Conservation (phyloP, 176 grass and related monocot genomes). For the Aegilops longissima region DNA sequence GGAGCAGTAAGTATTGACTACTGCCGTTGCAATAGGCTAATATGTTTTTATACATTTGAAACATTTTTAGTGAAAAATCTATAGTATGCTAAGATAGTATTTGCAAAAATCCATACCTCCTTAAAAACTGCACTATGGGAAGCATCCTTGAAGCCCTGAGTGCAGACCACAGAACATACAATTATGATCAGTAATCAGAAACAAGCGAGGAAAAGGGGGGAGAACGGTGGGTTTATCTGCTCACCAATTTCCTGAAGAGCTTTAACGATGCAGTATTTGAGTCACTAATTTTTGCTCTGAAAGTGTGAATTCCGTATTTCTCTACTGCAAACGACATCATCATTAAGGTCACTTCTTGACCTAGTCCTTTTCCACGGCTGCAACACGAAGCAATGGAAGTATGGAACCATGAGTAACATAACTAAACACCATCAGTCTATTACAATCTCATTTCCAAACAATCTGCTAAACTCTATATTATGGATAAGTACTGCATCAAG, state of each 20-base stretch:
- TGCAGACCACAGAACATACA: constrained; percentile 2
- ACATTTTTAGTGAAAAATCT: neutral
- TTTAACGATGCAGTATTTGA: constrained; percentile 77
- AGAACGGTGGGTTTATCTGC: neutral
- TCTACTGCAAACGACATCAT: constrained; percentile 89
- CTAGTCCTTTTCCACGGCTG: constrained; percentile 81
- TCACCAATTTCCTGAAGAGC: constrained; percentile 83
- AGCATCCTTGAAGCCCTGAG: constrained; percentile 72
- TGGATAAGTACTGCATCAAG: neutral
- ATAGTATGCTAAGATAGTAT: neutral
- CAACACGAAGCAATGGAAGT: neutral
- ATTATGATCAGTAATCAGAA: constrained; percentile 20
- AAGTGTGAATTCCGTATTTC: constrained; percentile 70
- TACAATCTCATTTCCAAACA: neutral
- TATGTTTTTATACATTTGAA: neutral
- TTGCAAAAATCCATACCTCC: constrained; percentile 47
- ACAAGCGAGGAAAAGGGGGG: neutral
- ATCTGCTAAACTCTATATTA: neutral
- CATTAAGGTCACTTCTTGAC: constrained; percentile 62
- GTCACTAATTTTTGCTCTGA: constrained; percentile 84
- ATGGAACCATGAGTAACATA: neutral
- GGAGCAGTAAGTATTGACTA: neutral
- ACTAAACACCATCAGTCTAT: neutral
- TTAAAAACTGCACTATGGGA: constrained; percentile 78
- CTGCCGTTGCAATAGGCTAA: neutral